These are phyloP conservation scores for Fusarium oligoseptatum DNA, from an alignment of 2,329 filamentous ascomycete genomes.

Conservation along the genomic window DNA sequence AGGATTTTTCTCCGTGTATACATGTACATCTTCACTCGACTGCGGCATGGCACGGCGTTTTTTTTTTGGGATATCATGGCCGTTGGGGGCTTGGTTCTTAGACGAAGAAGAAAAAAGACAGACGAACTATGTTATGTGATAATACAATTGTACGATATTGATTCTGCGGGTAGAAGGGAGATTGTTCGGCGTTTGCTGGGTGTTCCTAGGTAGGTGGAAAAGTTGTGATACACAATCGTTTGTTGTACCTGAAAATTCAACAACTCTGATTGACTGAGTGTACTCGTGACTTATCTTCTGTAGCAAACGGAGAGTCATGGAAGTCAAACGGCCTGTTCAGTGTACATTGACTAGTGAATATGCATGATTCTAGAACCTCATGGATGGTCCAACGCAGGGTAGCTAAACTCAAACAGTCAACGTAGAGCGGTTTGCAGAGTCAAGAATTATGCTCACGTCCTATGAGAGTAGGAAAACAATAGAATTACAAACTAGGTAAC, in stretches of 20 bases:
- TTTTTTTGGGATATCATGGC: constrained; percentile 46
- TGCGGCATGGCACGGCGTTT: constrained; percentile 67
- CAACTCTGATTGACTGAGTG: not conserved
- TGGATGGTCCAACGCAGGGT: not conserved
- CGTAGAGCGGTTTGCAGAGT: not conserved
- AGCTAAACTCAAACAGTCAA: not conserved
- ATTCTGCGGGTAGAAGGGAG: not conserved
- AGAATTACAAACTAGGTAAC: not conserved
- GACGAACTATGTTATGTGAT: constrained; percentile 47
- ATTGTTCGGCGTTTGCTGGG: not conserved
- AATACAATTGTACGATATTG: constrained; percentile 49
- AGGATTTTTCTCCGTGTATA: constrained; percentile 49
- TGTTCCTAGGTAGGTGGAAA: not conserved
- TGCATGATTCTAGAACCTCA: not conserved
- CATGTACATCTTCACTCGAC: constrained; percentile 67
- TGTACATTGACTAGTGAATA: not conserved
- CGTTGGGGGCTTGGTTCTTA: constrained; percentile 49
- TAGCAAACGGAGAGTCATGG: not conserved
- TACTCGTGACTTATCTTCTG: not conserved
- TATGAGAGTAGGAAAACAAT: not conserved
- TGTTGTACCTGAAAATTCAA: not conserved
- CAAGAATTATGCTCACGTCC: not conserved
- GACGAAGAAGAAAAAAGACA: constrained; percentile 48
- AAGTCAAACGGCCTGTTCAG: not conserved
- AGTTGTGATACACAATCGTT: not conserved